Evolutionary conservation across 768 basidiomycete genomes (phyloP).

Genomic region (Panaeolus papilionaceus): DNA sequence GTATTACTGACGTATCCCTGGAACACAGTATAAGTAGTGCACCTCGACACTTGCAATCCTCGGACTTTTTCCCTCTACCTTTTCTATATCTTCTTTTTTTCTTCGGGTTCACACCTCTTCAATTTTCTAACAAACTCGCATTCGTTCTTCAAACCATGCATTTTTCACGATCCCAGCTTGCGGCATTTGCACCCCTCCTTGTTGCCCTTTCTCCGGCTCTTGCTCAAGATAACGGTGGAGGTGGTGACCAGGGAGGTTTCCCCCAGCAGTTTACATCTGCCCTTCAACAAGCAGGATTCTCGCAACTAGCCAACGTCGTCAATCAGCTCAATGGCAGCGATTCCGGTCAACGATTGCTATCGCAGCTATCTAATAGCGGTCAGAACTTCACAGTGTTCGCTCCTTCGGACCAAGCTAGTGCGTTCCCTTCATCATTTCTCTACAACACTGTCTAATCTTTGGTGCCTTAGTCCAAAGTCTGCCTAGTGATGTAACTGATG

Average conservation of each 20-base stretch:
- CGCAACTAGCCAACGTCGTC: conserved; percentile 46
- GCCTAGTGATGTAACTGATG: conserved; percentile 30
- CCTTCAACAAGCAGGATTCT: conserved; percentile 47
- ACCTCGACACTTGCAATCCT: background rate
- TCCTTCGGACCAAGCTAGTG: conserved; percentile 62
- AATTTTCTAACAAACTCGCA: conserved; percentile 1
- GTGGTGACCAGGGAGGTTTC: background rate
- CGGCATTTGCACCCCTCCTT: conserved; percentile 24
- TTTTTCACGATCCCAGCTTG: conserved; percentile 14
- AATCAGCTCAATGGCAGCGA: conserved; percentile 48
- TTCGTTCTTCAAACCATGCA: conserved; percentile 12
- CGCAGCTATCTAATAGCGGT: conserved; percentile 44
- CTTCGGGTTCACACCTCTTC: background rate
- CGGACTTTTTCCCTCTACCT: conserved; percentile 10
- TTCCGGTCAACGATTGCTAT: conserved; percentile 50
- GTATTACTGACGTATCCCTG: background rate
- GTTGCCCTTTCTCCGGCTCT: conserved; percentile 23
- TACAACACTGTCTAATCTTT: conserved; percentile 22
- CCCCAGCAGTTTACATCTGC: conserved; percentile 24
- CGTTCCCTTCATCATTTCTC: conserved; percentile 24
- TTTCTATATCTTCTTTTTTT: background rate
- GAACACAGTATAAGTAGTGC: background rate
- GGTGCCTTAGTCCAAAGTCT: conserved; percentile 36
- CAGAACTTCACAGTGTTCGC: conserved; percentile 58
- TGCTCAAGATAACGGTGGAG: conserved; percentile 21